These are phyloP conservation scores for Endoconidiophora polonica DNA, from an alignment of 2,329 filamentous ascomycete species.

Conservation along the genomic window DNA sequence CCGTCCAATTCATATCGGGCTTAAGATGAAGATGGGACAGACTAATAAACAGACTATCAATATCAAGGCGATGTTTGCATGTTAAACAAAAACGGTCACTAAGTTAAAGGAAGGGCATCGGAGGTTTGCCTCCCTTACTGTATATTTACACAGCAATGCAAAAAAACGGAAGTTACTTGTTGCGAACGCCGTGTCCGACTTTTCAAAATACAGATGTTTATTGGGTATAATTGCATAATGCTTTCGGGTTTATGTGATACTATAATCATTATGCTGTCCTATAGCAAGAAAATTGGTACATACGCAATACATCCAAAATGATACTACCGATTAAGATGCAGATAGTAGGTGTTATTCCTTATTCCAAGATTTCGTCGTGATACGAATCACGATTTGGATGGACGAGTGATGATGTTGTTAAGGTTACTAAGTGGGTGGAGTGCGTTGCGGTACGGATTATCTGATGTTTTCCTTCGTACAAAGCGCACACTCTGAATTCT, in stretches of 20 bases:
- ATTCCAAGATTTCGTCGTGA: background rate
- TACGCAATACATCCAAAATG: background rate
- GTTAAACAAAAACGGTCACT: too few relatives aligned
- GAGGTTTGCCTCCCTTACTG: too few relatives aligned
- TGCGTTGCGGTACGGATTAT: background rate
- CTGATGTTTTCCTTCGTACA: background rate
- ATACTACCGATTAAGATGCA: background rate
- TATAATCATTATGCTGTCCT: background rate
- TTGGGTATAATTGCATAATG: too few relatives aligned
- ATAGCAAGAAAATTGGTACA: background rate
- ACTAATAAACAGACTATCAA: too few relatives aligned
- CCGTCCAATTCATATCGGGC: conserved; percentile 26
- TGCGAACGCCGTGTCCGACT: too few relatives aligned
- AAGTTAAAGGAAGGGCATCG: too few relatives aligned
- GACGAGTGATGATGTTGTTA: background rate
- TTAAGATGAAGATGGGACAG: too few relatives aligned
- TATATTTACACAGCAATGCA: too few relatives aligned
- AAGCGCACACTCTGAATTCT: conserved; percentile 7
- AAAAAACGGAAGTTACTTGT: too few relatives aligned
- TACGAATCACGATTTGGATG: background rate
- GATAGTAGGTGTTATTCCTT: background rate
- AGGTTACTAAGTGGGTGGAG: background rate
- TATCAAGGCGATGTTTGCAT: too few relatives aligned
- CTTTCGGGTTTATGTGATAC: too few relatives aligned
- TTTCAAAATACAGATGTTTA: too few relatives aligned